Evolutionary conservation across 768 basidiomycete species (phyloP).

Genomic region (Leccinum truebloodii): DNA sequence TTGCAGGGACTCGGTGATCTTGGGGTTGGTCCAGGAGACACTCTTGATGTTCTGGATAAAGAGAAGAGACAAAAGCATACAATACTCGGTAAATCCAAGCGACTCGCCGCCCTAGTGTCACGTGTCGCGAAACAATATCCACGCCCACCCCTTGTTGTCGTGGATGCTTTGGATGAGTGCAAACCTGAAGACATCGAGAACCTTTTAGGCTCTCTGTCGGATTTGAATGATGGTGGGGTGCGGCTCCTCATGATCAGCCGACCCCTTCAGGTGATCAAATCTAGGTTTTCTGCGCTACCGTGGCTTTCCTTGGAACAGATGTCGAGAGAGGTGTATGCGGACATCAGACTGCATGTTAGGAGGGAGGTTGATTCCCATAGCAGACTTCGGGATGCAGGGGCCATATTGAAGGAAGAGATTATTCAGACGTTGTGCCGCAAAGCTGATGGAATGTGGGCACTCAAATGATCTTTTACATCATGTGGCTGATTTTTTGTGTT

Average conservation of each 20-base stretch:
- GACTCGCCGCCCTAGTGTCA: background rate
- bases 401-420: conserved; percentile 16
- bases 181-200: background rate
- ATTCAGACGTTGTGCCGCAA: background rate
- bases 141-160: conserved; percentile 3
- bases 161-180: conserved; percentile 25
- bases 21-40: background rate
- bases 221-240: too few relatives aligned
- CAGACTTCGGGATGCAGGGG: too few relatives aligned
- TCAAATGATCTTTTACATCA: background rate
- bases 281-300: too few relatives aligned
- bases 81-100: background rate
- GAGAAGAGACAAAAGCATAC: background rate
- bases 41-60: background rate
- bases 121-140: background rate
- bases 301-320: too few relatives aligned
- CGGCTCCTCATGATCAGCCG: too few relatives aligned
- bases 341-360: too few relatives aligned
- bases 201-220: too few relatives aligned
- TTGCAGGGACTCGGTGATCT: too few relatives aligned
- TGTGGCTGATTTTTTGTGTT: background rate
- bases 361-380: too few relatives aligned
- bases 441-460: conserved; percentile 15
- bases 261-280: too few relatives aligned
- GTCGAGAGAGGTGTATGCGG: too few relatives aligned